phyloP scores from a whole-genome alignment of 306 rosid genomes.

The Vicia villosa region DNA sequence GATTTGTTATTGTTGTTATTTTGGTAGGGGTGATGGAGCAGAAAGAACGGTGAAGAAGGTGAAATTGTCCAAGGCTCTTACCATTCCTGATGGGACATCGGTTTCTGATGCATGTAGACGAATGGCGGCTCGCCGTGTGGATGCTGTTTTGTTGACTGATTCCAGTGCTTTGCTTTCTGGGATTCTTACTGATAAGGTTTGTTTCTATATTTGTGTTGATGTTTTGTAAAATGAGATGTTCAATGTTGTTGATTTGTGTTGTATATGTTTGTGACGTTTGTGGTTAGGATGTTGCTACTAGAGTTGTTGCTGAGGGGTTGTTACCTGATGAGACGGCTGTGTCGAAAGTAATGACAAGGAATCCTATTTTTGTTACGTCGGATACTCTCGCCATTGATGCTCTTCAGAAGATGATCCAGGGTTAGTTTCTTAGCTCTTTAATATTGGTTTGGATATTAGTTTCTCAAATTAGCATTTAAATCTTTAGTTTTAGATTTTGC shows the following conservation, averaged over 20 bases:
- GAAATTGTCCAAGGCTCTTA: constrained; percentile 80
- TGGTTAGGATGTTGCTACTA: constrained; percentile 66
- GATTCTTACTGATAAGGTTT: constrained; percentile 87
- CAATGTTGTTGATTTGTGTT: constrained; percentile 6
- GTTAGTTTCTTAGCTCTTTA: constrained; percentile 39
- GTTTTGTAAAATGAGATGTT: neutral
- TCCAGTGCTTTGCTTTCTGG: constrained; percentile 87
- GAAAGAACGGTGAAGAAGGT: constrained; percentile 97
- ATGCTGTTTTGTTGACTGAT: constrained; percentile 87
- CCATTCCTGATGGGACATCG: constrained; percentile 87
- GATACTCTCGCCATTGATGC: constrained; percentile 94
- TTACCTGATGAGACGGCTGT: constrained; percentile 77
- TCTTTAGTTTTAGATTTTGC: neutral
- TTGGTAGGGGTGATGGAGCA: constrained; percentile 58
- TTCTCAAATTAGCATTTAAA: neutral
- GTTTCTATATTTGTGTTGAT: neutral
- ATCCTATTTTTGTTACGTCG: constrained; percentile 79
- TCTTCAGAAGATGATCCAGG: constrained; percentile 94
- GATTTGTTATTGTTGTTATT: neutral
- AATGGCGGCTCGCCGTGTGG: constrained; percentile 94
- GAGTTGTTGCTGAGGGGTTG: constrained; percentile 88
- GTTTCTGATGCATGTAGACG: constrained; percentile 88
- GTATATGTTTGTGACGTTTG: constrained; percentile 7
- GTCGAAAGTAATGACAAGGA: constrained; percentile 84
- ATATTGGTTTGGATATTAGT: neutral